These are phyloP conservation scores for Pseudozyma pruni DNA, from an alignment of 1,284 basidiomycete species.

Conservation along the genomic window DNA sequence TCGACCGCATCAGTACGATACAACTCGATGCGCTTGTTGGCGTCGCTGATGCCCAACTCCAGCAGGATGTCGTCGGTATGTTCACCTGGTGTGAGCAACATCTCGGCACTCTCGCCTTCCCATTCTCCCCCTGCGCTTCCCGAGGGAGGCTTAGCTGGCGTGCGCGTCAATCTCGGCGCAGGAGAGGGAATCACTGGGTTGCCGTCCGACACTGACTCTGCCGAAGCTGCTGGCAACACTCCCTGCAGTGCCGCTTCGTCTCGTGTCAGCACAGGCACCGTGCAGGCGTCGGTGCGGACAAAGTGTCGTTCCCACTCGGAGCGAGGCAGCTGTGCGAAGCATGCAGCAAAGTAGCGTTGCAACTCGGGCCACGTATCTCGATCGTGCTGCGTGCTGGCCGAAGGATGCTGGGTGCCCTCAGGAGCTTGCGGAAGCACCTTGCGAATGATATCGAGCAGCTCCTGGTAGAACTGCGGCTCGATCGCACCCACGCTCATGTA, in stretches of 20 bases:
- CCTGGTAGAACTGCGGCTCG: slow-evolving; percentile 49
- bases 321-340: slow-evolving; percentile 75
- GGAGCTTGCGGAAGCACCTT: slow-evolving; percentile 37
- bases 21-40: slow-evolving; percentile 34
- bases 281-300: slow-evolving; percentile 80
- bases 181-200: slow-evolving; percentile 59
- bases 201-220: slow-evolving; percentile 26
- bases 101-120: slow-evolving; percentile 27
- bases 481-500: slow-evolving; percentile 76
- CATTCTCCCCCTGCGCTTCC: slow-evolving; percentile 42
- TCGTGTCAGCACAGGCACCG: slow-evolving; percentile 75
- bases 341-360: slow-evolving; percentile 73
- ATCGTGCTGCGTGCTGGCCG: slow-evolving; percentile 72
- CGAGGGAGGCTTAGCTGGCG: slow-evolving; percentile 55
- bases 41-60: slow-evolving; percentile 40
- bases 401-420: slow-evolving; percentile 68
- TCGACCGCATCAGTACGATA: slow-evolving; percentile 48
- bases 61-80: slow-evolving; percentile 62
- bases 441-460: slow-evolving; percentile 48
- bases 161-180: slow-evolving; percentile 62
- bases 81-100: slow-evolving; percentile 62
- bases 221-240: slow-evolving; percentile 37
- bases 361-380: slow-evolving; percentile 75
- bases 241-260: slow-evolving; percentile 59
- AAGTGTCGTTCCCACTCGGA: slow-evolving; percentile 79